phyloP scores from a whole-genome alignment of 2,329 filamentous ascomycete genomes.

The Fusarium poae region DNA sequence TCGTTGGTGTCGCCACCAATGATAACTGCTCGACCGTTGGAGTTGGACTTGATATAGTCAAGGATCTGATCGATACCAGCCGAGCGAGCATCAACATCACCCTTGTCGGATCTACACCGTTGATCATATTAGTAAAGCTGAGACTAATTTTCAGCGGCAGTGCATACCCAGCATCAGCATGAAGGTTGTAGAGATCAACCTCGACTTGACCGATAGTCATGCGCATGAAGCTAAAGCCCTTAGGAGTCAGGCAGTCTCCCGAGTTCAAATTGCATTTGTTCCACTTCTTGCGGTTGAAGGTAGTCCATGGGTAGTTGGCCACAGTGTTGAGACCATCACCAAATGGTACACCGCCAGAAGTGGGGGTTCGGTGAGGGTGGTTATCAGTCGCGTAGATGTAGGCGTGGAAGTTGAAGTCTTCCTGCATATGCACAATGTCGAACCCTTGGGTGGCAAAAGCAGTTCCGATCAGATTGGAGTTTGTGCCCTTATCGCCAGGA shows the following conservation, averaged over 20 bases:
- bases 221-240: slow-evolving; percentile 78
- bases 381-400: slow-evolving; percentile 71
- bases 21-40: slow-evolving; percentile 71
- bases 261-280: slow-evolving; percentile 67
- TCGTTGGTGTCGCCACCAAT: slow-evolving; percentile 76
- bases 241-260: slow-evolving; percentile 75
- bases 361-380: slow-evolving; percentile 71
- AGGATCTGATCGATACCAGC: slow-evolving; percentile 71
- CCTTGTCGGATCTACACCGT: slow-evolving; percentile 58
- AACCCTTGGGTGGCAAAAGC: slow-evolving; percentile 69
- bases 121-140: background rate
- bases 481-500: slow-evolving; percentile 69
- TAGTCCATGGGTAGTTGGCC: slow-evolving; percentile 67
- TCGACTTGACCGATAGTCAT: slow-evolving; percentile 66
- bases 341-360: slow-evolving; percentile 73
- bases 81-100: slow-evolving; percentile 68
- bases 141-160: rapidly evolving
- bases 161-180: slow-evolving; percentile 69
- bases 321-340: slow-evolving; percentile 75
- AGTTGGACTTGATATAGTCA: slow-evolving; percentile 68
- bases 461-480: slow-evolving; percentile 68
- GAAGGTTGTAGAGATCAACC: slow-evolving; percentile 75
- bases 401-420: slow-evolving; percentile 78
- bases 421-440: slow-evolving; percentile 75
- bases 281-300: slow-evolving; percentile 70